phyloP scores from a whole-genome alignment of 1,139 yeast species.

The Eremothecium coryli region DNA sequence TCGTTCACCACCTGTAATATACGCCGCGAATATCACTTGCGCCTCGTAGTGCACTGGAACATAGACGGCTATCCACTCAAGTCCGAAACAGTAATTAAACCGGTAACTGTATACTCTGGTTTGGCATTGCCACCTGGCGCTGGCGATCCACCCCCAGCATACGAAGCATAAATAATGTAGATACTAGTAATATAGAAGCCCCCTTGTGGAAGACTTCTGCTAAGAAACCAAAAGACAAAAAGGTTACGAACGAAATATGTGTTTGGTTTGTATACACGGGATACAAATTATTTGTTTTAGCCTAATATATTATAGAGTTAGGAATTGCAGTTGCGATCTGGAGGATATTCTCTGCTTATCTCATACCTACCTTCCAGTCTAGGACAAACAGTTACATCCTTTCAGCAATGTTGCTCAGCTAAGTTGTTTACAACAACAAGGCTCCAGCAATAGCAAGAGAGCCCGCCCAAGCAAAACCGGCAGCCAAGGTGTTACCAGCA shows the following conservation, averaged over 20 bases:
- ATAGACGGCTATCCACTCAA: constrained; percentile 16
- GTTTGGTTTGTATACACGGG: no score
- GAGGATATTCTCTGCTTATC: no score
- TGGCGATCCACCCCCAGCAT: not conserved
- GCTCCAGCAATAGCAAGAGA: constrained; percentile 32
- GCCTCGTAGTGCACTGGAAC: constrained; percentile 22
- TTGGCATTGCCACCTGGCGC: not conserved
- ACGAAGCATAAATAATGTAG: constrained; percentile 1
- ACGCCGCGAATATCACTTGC: constrained; percentile 22
- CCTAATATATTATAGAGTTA: no score
- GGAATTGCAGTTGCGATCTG: no score
- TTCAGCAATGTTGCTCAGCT: no score
- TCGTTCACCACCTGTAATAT: constrained; percentile 27
- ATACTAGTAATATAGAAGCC: not conserved
- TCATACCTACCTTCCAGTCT: no score
- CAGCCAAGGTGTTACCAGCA: constrained; percentile 28
- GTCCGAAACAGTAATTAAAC: constrained; percentile 19
- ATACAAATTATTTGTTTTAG: no score
- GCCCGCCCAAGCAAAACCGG: constrained; percentile 25
- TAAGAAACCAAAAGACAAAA: no score
- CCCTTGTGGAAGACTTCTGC: no score
- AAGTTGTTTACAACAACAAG: constrained; percentile 20
- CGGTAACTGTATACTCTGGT: constrained; percentile 7
- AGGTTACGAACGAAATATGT: no score
- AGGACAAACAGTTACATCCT: no score